These are phyloP conservation scores for Macroventuria anomochaeta DNA, from an alignment of 2,329 filamentous ascomycete species.

Conservation along the genomic window DNA sequence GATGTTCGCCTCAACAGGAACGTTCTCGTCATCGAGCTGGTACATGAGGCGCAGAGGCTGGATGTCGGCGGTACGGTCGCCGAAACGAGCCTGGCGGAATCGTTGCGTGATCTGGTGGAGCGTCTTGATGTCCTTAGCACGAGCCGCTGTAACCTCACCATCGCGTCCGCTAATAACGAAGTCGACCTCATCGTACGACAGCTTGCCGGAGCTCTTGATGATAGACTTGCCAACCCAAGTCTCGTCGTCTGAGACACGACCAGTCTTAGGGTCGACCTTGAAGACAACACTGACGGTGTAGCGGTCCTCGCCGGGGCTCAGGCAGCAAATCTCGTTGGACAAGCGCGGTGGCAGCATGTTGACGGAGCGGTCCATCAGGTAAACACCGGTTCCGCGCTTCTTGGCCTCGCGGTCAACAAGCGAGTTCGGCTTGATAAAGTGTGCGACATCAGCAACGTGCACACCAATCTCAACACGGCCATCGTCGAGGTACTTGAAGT, in stretches of 20 bases:
- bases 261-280: constrained; percentile 82
- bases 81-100: constrained; percentile 87
- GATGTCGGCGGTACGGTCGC: constrained; percentile 77
- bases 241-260: constrained; percentile 80
- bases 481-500: constrained; percentile 83
- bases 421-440: constrained; percentile 96
- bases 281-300: constrained; percentile 93
- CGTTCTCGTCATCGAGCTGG: constrained; percentile 96
- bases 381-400: constrained; percentile 95
- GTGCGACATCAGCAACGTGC: constrained; percentile 91
- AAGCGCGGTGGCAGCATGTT: constrained; percentile 87
- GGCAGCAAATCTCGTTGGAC: constrained; percentile 84
- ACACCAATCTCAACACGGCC: constrained; percentile 93
- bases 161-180: constrained; percentile 73
- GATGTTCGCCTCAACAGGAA: constrained; percentile 94
- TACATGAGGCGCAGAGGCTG: constrained; percentile 87
- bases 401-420: constrained; percentile 96
- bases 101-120: constrained; percentile 84
- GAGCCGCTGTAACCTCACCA: constrained; percentile 69
- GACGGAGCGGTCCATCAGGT: constrained; percentile 88
- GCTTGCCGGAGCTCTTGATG: constrained; percentile 87
- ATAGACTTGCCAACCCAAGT: constrained; percentile 94
- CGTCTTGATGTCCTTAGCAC: constrained; percentile 78
- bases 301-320: constrained; percentile 85
- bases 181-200: constrained; percentile 87